Base-by-base conservation (phyloP, 768 basidiomycete genomes). In the Boletus sp. region DNA sequence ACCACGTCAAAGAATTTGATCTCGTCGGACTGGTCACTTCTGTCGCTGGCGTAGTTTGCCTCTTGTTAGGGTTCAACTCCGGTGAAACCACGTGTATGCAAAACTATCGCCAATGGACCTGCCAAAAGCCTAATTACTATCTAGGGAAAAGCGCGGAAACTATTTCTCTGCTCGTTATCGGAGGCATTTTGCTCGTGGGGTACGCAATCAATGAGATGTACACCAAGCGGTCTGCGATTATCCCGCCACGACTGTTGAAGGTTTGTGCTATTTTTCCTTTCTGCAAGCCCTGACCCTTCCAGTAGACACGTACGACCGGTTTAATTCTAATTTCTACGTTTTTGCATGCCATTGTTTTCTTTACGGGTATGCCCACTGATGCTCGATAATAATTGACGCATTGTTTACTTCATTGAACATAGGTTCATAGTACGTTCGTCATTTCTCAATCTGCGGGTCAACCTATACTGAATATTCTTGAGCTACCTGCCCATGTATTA, bases 401-500 rank as follows among this genome's bases (percentile, higher is more conserved):
- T 42, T 32, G 27, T 33, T 55, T 34, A 47, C 45, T 40, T 41
- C 5, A 7, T 46, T 32, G 27, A 47, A 40, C 41, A 53, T 47
- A 71, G 67, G 35, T 49, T 61, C 50, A 64, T 72, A 64, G 67
- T 70, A 45, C 13, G 67, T 25, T 25, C 25, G 25, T 25, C 25
- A 5, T 54, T 49, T 53, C 7, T 50, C 27, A 14, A 13, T 17
- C 11, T 49, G 4, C 1, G 10, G 6, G 11, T 2, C 41, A 13
- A 34, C 37, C 25, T 25, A 13, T 44, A 49, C 35, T 67, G 29
- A 69, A 37, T 6, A 27, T 10, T 48, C 14, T 37, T 27, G 27
- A 70, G 68, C 51, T 76, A 77, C 47, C 48, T 77, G 34, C 76
- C 77, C 5, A 58, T 76, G 48, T 77, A 75, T 55, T 77, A 71